Evolutionary conservation across 768 basidiomycete genomes (phyloP), one percentile per base, ranked within the genome.

Genomic region (Mycena latifolia): DNA sequence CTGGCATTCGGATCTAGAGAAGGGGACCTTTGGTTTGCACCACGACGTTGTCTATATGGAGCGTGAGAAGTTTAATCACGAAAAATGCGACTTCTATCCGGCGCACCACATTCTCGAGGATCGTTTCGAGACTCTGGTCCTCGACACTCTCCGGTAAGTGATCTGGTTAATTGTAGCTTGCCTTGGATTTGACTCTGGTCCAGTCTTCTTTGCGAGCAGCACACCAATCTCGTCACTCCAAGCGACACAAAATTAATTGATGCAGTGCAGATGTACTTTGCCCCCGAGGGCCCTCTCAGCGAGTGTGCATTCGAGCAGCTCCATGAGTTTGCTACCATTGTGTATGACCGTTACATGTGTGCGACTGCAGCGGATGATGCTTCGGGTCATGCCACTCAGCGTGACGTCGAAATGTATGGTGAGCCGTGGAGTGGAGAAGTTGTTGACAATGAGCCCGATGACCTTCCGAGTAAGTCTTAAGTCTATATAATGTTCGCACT

Each of bases 31-130:
- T n/a, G 67, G 68, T 24, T 46, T 71, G 0, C 70, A 55, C 15
- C 54, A 56, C 24, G 70, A 66, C 39, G 33, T 25, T 11, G 46
- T 27, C 0, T 3, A 51, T 0, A 2, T 71, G 0, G 59, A 56
- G 29, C 65, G 68, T 6, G 51, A 37, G 8, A 69, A 69, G 27
- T 63, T 66, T 39, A 69, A 71, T 46, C 60, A 35, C 22, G 41
- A 48, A 15, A 65, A 66, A 35, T 69, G 68, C n/a, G 70, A 71
- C 55, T 71, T 69, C 41, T 71, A 71, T 43, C 64, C 63, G 0
- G 61, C 64, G 0, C 68, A 71, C 20, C 64, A 66, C 24, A 65
- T 69, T 39, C 33, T 71, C 8, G 64, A 66, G 43, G 70, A 71
- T 47, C 48, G 51, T 2, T 69, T 71, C 25, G 68, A 71, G 24